phyloP scores from a whole-genome alignment of 345 rosid genomes.

The Hirschfeldia incana region DNA sequence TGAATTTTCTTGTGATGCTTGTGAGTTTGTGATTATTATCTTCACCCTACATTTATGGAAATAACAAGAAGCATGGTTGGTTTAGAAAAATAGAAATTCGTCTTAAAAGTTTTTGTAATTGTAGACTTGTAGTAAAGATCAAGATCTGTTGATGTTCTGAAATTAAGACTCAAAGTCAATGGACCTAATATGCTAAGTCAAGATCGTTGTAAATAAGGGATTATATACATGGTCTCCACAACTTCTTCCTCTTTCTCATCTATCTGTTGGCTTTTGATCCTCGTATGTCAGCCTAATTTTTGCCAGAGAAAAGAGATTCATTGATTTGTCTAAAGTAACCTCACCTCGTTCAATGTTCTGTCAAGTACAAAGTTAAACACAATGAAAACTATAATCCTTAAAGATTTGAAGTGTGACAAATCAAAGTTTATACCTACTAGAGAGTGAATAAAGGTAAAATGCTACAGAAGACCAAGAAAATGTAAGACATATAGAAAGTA shows the following conservation, averaged over 20 bases:
- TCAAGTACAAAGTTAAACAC: not conserved
- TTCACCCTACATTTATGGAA: constrained; percentile 71
- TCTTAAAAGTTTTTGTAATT: not conserved
- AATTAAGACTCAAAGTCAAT: not conserved
- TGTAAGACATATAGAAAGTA: not conserved
- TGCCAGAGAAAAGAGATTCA: not conserved
- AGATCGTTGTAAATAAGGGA: not conserved
- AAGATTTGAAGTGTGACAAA: not conserved
- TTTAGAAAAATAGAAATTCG: too few species aligned
- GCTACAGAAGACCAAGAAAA: not conserved
- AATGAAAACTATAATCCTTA: not conserved
- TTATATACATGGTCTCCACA: not conserved
- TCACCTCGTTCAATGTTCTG: not conserved
- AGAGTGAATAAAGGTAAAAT: not conserved
- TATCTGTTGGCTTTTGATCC: not conserved
- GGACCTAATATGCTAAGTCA: not conserved
- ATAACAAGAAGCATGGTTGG: not conserved
- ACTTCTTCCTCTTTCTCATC: not conserved
- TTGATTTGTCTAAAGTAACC: not conserved
- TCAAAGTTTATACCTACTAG: not conserved
- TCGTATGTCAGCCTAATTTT: too few species aligned
- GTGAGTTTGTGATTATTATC: constrained; percentile 57
- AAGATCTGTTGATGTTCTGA: not conserved
- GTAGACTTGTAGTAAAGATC: not conserved
- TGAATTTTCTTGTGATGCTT: constrained; percentile 68